Base-by-base conservation (phyloP, 1,139 yeast species). In the Kodamaea suecica region DNA sequence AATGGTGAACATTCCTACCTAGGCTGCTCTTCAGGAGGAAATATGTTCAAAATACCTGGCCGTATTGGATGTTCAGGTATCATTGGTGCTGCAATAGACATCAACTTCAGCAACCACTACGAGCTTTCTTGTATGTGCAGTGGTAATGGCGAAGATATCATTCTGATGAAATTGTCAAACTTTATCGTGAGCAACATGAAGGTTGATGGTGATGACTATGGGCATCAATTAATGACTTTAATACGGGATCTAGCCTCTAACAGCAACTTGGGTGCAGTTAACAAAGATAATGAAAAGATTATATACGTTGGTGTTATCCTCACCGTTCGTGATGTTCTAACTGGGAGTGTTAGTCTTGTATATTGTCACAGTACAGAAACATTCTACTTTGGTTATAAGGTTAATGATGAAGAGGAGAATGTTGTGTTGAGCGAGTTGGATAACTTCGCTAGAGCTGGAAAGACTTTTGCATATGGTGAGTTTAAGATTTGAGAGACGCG, bases 111-210 rank as follows among this genome's bases (percentile, higher is more conserved):
- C 35, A 45, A 45, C 3, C 40, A 30, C 12, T 34, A 40, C 14
- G 52, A 53, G 19, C 48, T 71, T 1, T 50, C 62, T 30, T 63
- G 74, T 32, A 59, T 72, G 65, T 70, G 78, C 49, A 71, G 78
- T 35, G 81, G 81, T 2, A 73, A 70, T 43, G 81, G 81, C 1
- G 81, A 75, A 45, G 77, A 73, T 40, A 73, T 75, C 15, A 56
- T 73, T 3, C 53, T 52, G 37, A 55, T 66, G 63, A 65, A 61
- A 31, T 46, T 74, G 24, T 70, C 78, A 0, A 48, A 60, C 26
- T 41, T 41, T 8, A 33, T 66, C 8, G 54, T 51, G 4, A 41
- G 33, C n/a, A 46, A 41, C 19, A 35, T 52, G 5, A 29, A 17
- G 10, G 13, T 16, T 4, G 34, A 34, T n/a, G 33, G 15, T 10